Evolutionary conservation across 805 yeast genomes (phyloP), one percentile per base, ranked within the genome.

Genomic region (Teunomyces aglyptinius): DNA sequence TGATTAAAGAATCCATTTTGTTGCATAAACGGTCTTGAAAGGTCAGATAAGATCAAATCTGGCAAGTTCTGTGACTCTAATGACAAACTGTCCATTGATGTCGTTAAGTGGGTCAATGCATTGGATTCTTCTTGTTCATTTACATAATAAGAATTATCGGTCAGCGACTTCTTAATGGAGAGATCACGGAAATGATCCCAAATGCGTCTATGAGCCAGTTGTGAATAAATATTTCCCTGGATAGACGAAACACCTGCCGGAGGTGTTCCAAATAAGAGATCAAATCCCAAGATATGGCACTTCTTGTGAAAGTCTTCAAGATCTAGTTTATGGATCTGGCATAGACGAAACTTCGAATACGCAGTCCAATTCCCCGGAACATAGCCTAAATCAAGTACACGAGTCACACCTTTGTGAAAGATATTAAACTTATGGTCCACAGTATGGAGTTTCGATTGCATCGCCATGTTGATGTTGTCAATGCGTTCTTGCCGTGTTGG

Each of bases 171-270:
- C 40, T 18, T 29, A n/a, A 16, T 11, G 13, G 64, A 60, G 8
- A 63, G 31, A 35, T 67, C 71, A 38, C 58, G 59, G 46, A 67
- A 67, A 49, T 61, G 65, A 7, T 58, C 50, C 13, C 44, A 29
- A 1, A 67, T 59, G 11, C 53, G 50, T 3, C 51, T 36, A 10
- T 64, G 71, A 5, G 68, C 47, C 35, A 63, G 63, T 52, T 74
- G 75, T 29, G 89, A 81, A 34, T 87, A 70, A n/a, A 92, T 85
- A 59, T 91, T 89, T 0, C 96, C 98, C 60, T 94, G 98, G 44
- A 91, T 75, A 0, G 91, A 69, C 6, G 85, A 77, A 0, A 85
- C 88, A 1, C 97, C 97, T 3, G 60, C 57, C 0, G 97, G 96
- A 0, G 97, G 97, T 13, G 77, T 74, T 44, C 83, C 79, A 6